Conservation (phyloP, 1,284 basidiomycete species). For the Xerocomus cyaneibrunnescens region DNA sequence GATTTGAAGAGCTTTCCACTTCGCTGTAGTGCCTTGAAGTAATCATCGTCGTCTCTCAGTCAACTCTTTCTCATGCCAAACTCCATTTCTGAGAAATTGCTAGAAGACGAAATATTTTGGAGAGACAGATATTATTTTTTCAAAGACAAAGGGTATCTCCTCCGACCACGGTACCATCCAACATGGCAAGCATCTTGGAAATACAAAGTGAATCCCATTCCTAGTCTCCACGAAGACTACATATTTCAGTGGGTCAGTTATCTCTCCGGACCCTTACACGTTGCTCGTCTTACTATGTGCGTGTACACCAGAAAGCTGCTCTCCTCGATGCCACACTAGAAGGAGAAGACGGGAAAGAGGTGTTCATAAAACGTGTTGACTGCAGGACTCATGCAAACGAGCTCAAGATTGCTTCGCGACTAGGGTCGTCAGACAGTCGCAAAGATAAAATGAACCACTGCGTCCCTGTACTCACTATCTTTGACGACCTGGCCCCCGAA, state of each 20-base stretch:
- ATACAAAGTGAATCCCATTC: background rate
- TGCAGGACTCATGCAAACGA: background rate
- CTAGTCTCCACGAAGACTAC: background rate
- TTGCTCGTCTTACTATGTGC: background rate
- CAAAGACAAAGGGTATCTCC: slow-evolving; percentile 2
- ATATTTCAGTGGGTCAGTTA: slow-evolving; percentile 6
- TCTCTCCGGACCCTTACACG: background rate
- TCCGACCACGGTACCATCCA: slow-evolving; percentile 10
- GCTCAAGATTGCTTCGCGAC: slow-evolving; percentile 2
- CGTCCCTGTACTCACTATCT: slow-evolving; percentile 2
- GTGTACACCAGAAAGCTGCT: background rate
- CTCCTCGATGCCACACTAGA: slow-evolving; percentile 10
- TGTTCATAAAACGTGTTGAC: slow-evolving; percentile 17
- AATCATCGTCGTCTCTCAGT: too few species aligned
- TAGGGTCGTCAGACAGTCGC: background rate
- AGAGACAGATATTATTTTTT: slow-evolving; percentile 14
- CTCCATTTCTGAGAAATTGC: background rate
- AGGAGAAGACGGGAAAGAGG: background rate
- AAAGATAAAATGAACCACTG: slow-evolving; percentile 5
- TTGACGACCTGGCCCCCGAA: slow-evolving; percentile 7
- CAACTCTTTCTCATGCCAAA: too few species aligned
- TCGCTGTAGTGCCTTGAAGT: too few species aligned
- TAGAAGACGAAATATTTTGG: slow-evolving; percentile 4
- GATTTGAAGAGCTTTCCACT: too few species aligned
- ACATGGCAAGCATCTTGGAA: slow-evolving; percentile 10